Base-by-base conservation (phyloP, 2,329 filamentous ascomycete genomes). In the Aspergillus fructus region DNA sequence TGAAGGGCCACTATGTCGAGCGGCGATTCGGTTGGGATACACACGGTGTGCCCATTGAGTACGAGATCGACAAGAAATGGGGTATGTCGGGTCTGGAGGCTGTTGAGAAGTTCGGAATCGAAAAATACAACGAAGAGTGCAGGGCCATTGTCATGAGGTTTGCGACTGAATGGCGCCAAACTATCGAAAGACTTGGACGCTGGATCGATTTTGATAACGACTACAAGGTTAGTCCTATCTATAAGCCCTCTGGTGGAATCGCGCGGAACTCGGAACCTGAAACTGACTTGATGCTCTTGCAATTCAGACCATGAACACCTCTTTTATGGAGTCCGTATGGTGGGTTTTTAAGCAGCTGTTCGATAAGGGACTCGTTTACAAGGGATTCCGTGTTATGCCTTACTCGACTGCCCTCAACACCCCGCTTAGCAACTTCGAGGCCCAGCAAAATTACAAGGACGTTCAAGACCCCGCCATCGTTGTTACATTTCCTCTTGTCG, bases 181-280 rank as follows among this genome's bases (percentile, higher is more conserved):
- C 91, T 24, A 89, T 97, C 67, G 91, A 96, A 70, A 83, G 93
- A 60, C 78, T 97, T 41, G 93, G 93, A 56, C 88, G 93, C 57
- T 97, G 93, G 93, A 94, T 97, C 68, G 93, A 97, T 76, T 97
- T 97, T 67, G 93, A 97, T 76, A 94, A 96, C 67, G 91, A 97
- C 74, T 97, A 96, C 81, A 96, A 96, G 85, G 87, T 87, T 68
- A 19, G 68, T 53, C 49, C 33, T 56, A 37, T 21, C 12, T 21
- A 13, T 21, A 13, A 15, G 12, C 19, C 33, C 21, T 30, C 6
- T 11, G 15, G n/a, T 9, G 39, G 11, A 23, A 23, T 54, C 37
- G 17, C 5, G 40, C 34, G 34, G 49, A 37, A 9, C 9, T 12
- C 5, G 6, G 21, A 33, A 11, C 8, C 8, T 43, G 37, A 40